Percentiles rank a stretch among this genome's conserved stretches.
Evolutionary conservation across 176 grass and related monocot species (phyloP).

Genomic region (Oryza glaberrima): DNA sequence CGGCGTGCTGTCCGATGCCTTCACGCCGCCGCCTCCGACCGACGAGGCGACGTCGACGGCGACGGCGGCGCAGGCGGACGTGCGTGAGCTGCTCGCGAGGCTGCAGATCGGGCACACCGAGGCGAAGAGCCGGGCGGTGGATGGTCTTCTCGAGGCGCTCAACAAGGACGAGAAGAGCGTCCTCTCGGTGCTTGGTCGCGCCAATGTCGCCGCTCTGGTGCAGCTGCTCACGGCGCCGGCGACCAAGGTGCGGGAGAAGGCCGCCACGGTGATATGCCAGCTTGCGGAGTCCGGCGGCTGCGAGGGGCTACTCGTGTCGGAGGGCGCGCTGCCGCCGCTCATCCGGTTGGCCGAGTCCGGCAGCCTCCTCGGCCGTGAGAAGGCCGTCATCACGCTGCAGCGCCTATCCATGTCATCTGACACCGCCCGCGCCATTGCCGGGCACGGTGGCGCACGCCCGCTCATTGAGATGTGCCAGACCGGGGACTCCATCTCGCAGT

Average conservation of each 20-base stretch:
- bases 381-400: constrained; percentile 74
- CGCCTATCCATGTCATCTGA: constrained; percentile 62
- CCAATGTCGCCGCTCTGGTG: constrained; percentile 69
- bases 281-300: constrained; percentile 60
- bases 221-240: constrained; percentile 76
- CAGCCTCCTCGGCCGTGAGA: constrained; percentile 73
- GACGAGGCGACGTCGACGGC: neutral
- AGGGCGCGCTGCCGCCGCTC: constrained; percentile 77
- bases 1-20: constrained; percentile 69
- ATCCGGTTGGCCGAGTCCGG: constrained; percentile 86
- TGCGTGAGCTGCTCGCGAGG: constrained; percentile 82
- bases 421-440: constrained; percentile 59
- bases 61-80: constrained; percentile 32
- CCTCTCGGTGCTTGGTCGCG: constrained; percentile 62
- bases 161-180: constrained; percentile 66
- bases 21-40: constrained; percentile 4
- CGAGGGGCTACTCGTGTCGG: constrained; percentile 68
- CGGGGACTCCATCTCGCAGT: constrained; percentile 70
- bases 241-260: constrained; percentile 74
- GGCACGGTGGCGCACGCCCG: constrained; percentile 69
- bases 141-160: constrained; percentile 64
- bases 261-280: constrained; percentile 61
- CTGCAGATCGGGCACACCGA: constrained; percentile 90
- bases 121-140: constrained; percentile 70
- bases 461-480: constrained; percentile 83